phyloP scores from a whole-genome alignment of 441 rosid genomes.

The Gossypium laxum region DNA sequence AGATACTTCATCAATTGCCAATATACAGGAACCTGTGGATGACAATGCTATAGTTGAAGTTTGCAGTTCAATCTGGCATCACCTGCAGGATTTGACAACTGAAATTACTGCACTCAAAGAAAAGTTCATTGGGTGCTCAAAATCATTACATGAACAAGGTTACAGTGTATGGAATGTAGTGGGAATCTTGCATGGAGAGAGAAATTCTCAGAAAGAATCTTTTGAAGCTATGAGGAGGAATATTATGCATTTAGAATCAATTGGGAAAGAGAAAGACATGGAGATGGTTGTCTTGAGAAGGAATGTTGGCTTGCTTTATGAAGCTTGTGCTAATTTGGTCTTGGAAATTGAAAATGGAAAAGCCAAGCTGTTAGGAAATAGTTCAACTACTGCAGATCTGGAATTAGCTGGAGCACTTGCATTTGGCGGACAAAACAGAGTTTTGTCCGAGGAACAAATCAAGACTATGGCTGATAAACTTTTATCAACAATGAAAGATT shows the following conservation, averaged over 20 bases:
- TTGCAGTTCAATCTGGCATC: slow-evolving; percentile 34
- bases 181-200: slow-evolving; percentile 32
- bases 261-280: slow-evolving; percentile 41
- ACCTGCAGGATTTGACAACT: slow-evolving; percentile 44
- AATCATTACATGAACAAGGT: slow-evolving; percentile 44
- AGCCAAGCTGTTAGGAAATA: slow-evolving; percentile 37
- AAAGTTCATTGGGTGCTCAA: slow-evolving; percentile 38
- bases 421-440: slow-evolving; percentile 20
- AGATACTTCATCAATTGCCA: slow-evolving; percentile 35
- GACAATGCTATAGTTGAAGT: slow-evolving; percentile 33
- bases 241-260: slow-evolving; percentile 29
- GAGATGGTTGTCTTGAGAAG: slow-evolving; percentile 45
- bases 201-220: slow-evolving; percentile 33
- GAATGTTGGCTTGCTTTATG: slow-evolving; percentile 54
- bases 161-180: slow-evolving; percentile 35
- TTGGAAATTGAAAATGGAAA: slow-evolving; percentile 60
- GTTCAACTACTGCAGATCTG: slow-evolving; percentile 21
- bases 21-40: slow-evolving; percentile 35
- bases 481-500: slow-evolving; percentile 39
- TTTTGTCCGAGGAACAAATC: slow-evolving; percentile 51
- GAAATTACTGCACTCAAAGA: slow-evolving; percentile 41
- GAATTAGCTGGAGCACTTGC: slow-evolving; percentile 22
- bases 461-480: slow-evolving; percentile 50
- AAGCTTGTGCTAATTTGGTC: slow-evolving; percentile 52
- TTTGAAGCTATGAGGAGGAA: slow-evolving; percentile 40